Evolutionary conservation across 768 basidiomycete genomes (phyloP).

Genomic region (Termitomyces sp.): DNA sequence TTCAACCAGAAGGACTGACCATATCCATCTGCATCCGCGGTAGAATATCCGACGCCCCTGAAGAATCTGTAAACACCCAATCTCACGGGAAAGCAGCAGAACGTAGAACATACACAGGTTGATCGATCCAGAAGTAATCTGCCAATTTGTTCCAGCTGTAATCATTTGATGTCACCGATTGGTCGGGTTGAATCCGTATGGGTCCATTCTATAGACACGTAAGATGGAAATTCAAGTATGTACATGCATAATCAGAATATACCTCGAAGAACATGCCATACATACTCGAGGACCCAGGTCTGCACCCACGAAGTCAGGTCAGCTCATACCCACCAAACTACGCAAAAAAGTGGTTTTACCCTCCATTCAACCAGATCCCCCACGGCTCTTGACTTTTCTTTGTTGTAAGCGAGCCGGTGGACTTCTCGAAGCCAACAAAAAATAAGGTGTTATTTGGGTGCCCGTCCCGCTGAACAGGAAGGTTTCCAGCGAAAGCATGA

Average conservation of each 20-base stretch:
- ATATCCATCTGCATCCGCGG: slow-evolving; percentile 58
- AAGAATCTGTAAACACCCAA: background rate
- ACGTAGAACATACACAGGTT: slow-evolving; percentile 53
- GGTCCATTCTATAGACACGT: slow-evolving; percentile 57
- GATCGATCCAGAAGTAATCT: slow-evolving; percentile 73
- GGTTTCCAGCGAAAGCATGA: slow-evolving; percentile 62
- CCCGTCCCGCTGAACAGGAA: slow-evolving; percentile 52
- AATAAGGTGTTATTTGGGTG: slow-evolving; percentile 68
- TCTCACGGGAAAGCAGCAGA: background rate
- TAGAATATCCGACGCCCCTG: slow-evolving; percentile 63
- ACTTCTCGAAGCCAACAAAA: slow-evolving; percentile 61
- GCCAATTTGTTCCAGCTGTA: slow-evolving; percentile 58
- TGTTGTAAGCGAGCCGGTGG: slow-evolving; percentile 49
- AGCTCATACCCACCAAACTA: background rate
- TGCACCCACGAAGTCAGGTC: slow-evolving; percentile 11
- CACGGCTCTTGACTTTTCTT: slow-evolving; percentile 47
- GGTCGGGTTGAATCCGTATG: slow-evolving; percentile 51
- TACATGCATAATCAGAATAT: slow-evolving; percentile 13
- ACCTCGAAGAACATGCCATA: slow-evolving; percentile 64
- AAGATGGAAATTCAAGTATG: background rate
- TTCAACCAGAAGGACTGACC: slow-evolving; percentile 30
- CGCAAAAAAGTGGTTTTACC: slow-evolving; percentile 33
- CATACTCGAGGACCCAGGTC: slow-evolving; percentile 72
- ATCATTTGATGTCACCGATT: slow-evolving; percentile 44
- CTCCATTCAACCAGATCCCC: slow-evolving; percentile 76